phyloP scores from a whole-genome alignment of 441 rosid species.

The Gossypium schwendimanii region DNA sequence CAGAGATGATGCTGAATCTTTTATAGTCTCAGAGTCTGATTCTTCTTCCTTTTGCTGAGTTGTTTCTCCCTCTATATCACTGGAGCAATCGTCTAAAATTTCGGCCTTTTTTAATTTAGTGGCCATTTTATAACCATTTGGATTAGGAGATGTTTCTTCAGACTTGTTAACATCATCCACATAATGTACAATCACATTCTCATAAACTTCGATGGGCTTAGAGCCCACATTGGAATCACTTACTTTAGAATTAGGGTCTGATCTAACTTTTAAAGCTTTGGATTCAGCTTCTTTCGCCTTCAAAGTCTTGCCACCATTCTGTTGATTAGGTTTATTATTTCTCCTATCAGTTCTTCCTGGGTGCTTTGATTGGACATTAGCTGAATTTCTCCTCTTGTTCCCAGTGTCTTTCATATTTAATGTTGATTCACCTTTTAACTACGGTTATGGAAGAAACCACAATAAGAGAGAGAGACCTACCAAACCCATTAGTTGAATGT shows the following conservation, averaged over 20 bases:
- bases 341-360: constrained; percentile 33
- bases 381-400: constrained; percentile 40
- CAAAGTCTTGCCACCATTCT: constrained; percentile 23
- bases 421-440: constrained; percentile 17
- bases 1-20: constrained; percentile 61
- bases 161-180: constrained; percentile 49
- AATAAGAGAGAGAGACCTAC: constrained; percentile 9
- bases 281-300: constrained; percentile 31
- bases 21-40: constrained; percentile 44
- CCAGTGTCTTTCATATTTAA: constrained; percentile 44
- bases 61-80: constrained; percentile 41
- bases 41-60: constrained; percentile 43
- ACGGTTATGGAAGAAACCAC: constrained; percentile 14
- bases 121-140: constrained; percentile 18
- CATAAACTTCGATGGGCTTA: constrained; percentile 44
- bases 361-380: constrained; percentile 34
- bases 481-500: background rate
- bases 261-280: constrained; percentile 27
- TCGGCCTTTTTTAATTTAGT: constrained; percentile 24
- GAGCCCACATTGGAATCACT: constrained; percentile 41
- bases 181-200: constrained; percentile 44
- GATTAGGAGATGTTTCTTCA: constrained; percentile 34
- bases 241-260: constrained; percentile 29
- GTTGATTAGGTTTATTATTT: constrained; percentile 29
- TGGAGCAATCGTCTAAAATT: constrained; percentile 28